Percentiles rank a stretch among this genome's conserved stretches.
These are phyloP conservation scores for Talaromyces rugulosus DNA, from an alignment of 2,329 filamentous ascomycete species.

Conservation along the genomic window DNA sequence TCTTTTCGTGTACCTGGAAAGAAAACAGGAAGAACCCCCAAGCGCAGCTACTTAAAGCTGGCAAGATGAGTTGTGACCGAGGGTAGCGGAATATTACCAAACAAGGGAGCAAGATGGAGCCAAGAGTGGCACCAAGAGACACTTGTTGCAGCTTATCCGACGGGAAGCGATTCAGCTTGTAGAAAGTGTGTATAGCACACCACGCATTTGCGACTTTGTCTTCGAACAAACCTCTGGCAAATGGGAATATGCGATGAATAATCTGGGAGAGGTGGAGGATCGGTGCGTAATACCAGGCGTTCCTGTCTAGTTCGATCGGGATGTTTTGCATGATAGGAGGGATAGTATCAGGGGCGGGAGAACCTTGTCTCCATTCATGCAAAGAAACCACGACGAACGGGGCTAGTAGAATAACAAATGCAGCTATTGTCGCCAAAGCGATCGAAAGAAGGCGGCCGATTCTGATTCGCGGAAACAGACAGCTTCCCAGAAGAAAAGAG, in stretches of 20 bases:
- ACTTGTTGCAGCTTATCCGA: conserved; percentile 67
- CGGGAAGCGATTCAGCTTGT: conserved; percentile 79
- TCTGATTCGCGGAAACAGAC: conserved; percentile 70
- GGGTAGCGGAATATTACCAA: conserved; percentile 74
- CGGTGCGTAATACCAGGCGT: conserved; percentile 68
- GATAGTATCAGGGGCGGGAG: conserved; percentile 58
- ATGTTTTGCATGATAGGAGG: conserved; percentile 58
- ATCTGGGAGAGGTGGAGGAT: conserved; percentile 77
- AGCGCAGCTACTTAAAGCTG: conserved; percentile 75
- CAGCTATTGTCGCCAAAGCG: conserved; percentile 64
- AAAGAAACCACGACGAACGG: conserved; percentile 70
- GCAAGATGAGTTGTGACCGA: conserved; percentile 69
- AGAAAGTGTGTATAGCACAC: conserved; percentile 84
- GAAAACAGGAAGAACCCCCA: conserved; percentile 99
- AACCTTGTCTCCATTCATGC: conserved; percentile 63
- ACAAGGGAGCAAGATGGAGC: conserved; percentile 74
- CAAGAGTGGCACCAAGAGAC: conserved; percentile 70
- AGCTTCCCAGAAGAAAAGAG: conserved; percentile 82
- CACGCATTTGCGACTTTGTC: conserved; percentile 99
- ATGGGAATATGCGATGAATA: conserved; percentile 90
- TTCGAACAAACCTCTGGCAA: conserved; percentile 92
- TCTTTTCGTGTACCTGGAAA: conserved; percentile 98
- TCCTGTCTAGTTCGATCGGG: conserved; percentile 55
- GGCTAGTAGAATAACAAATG: conserved; percentile 71
- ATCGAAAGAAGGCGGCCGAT: conserved; percentile 68